phyloP scores from a whole-genome alignment of 257 asterid genomes.

The Euphrasia confusa region DNA sequence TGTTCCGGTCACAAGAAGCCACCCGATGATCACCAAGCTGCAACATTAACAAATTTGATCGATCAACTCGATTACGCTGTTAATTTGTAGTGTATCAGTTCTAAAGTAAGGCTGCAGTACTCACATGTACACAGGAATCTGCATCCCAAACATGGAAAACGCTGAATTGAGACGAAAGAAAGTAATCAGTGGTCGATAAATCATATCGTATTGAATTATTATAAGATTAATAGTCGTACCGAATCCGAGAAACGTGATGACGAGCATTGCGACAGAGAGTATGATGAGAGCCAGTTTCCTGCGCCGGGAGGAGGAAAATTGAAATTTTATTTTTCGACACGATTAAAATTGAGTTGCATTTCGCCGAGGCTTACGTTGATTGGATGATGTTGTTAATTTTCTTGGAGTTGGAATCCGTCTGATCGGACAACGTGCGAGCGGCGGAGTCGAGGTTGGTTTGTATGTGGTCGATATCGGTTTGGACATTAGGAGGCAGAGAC shows the following conservation, averaged over 20 bases:
- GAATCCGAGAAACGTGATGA: constrained; percentile 64
- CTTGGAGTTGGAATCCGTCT: constrained; percentile 39
- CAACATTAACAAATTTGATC: constrained; percentile 16
- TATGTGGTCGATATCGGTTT: constrained; percentile 65
- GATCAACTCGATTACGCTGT: too few relatives aligned
- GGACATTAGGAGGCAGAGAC: constrained; percentile 54
- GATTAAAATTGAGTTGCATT: background rate
- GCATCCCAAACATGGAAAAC: constrained; percentile 68
- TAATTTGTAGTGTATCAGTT: too few relatives aligned
- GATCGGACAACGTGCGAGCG: constrained; percentile 43
- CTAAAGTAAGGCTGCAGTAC: constrained; percentile 20
- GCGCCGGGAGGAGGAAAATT: constrained; percentile 23
- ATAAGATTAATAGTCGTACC: constrained; percentile 33
- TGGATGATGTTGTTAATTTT: constrained; percentile 40
- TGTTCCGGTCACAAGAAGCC: constrained; percentile 87
- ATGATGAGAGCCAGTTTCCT: constrained; percentile 78
- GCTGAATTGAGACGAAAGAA: constrained; percentile 39
- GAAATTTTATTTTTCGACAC: background rate
- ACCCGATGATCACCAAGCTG: constrained; percentile 76
- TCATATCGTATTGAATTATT: background rate
- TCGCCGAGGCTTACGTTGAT: constrained; percentile 35
- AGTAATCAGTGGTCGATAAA: background rate
- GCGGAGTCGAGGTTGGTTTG: constrained; percentile 55
- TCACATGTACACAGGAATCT: constrained; percentile 72
- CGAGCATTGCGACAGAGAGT: constrained; percentile 71